Evolutionary conservation across 352 stramenopile genomes (phyloP), one percentile per base, ranked within the genome.

Genomic region (Pythium dissotocum): DNA sequence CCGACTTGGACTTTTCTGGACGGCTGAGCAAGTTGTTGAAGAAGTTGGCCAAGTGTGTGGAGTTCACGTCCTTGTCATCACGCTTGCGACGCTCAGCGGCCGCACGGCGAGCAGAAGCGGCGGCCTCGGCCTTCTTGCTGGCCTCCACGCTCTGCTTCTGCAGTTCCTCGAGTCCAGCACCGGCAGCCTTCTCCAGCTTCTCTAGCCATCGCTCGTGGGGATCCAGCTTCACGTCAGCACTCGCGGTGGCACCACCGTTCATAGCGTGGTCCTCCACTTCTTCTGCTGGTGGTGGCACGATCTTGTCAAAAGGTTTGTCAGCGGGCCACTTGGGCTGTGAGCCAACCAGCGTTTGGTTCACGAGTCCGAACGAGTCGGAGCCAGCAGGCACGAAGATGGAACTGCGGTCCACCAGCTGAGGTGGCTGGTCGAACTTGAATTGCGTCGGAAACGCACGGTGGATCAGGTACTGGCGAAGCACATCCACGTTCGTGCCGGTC

Each of bases 1-100:
- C 80, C n/a, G 83, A 90, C 65, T 86, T 90, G 28, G 86, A 81
- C 63, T 95, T 95, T 53, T 95, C 87, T 6, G 87, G 87, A 28
- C 85, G 83, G 70, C 87, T 95, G 7, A 95, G 73, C 58, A 95
- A 58, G 58, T 95, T 94, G 72, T 95, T 95, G 67, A 95, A 95
- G 69, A 95, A 95, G 65, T 93, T 95, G 33, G 88, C 81, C 65
- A 95, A 60, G 63, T 95, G 87, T 21, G 90, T 95, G 33, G 87
- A 92, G 73, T 79, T 94, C 56, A 95, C 85, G 55, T 94, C 85
- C 73, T 90, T 91, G 55, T 93, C 83, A 60, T 94, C 83, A 21
- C 82, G 78, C 65, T 93, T 95, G 49, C 85, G 77, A 13, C 83
- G 82, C 72, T 95, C 87, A 13, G 81, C 79, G 2, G 85, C 83